phyloP scores from a whole-genome alignment of 108 stramenopile species.

The Nitzschia sp. region DNA sequence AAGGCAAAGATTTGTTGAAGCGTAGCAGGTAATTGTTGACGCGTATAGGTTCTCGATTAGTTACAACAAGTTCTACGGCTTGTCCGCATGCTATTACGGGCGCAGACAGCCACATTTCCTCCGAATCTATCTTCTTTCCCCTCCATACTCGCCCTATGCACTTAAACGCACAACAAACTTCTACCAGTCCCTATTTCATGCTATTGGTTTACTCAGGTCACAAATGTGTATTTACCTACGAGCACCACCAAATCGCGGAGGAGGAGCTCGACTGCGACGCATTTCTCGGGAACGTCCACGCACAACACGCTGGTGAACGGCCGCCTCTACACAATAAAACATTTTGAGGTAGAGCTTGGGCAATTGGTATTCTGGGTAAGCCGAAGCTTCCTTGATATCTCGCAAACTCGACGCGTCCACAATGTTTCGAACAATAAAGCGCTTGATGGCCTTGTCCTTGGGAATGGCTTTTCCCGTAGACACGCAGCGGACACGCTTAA shows the following conservation, averaged over 20 bases:
- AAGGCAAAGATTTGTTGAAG: too few species aligned
- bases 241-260: constrained; percentile 64
- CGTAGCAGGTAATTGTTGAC: too few species aligned
- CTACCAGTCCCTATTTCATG: too few species aligned
- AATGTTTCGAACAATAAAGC: constrained; percentile 99
- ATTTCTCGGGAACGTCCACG: constrained; percentile 92
- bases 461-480: constrained; percentile 99
- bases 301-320: constrained; percentile 99
- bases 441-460: constrained; percentile 99
- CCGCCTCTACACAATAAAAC: constrained; percentile 99
- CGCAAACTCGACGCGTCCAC: constrained; percentile 98
- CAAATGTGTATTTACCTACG: too few species aligned
- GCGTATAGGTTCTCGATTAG: too few species aligned
- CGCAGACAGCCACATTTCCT: too few species aligned
- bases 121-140: too few species aligned
- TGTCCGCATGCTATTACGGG: too few species aligned
- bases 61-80: too few species aligned
- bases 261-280: constrained; percentile 95
- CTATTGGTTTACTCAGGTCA: too few species aligned
- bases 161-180: too few species aligned
- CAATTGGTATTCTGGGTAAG: constrained; percentile 98
- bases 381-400: constrained; percentile 99
- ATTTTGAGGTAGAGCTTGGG: constrained; percentile 99
- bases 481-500: constrained; percentile 97
- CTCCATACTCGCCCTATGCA: too few species aligned